These are phyloP conservation scores for Hyphodiscus hymeniophilus DNA, from an alignment of 495 filamentous ascomycete genomes.

Conservation along the genomic window DNA sequence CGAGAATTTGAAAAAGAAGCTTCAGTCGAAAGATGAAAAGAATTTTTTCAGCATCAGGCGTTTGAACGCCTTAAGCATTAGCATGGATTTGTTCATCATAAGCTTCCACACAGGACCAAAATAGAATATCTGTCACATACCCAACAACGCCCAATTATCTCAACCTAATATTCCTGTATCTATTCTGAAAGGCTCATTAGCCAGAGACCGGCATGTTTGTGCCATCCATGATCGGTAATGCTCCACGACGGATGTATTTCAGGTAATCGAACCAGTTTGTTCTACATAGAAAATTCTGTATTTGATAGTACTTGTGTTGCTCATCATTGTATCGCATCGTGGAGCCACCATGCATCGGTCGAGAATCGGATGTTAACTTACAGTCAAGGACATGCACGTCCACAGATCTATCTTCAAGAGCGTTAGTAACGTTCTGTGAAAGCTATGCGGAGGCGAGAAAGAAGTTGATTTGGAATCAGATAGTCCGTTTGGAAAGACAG, in stretches of 20 bases:
- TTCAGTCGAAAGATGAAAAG: conserved; percentile 31
- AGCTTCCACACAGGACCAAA: conserved; percentile 4
- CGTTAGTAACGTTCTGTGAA: conserved; percentile 4
- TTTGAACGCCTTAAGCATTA: conserved; percentile 24
- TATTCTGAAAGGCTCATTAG: conserved; percentile 1
- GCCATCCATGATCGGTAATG: background rate
- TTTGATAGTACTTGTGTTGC: conserved; percentile 25
- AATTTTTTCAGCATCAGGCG: conserved; percentile 23
- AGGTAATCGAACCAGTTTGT: conserved; percentile 26
- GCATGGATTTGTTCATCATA: conserved; percentile 28
- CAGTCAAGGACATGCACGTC: background rate
- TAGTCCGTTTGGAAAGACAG: conserved; percentile 29
- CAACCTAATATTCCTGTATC: background rate
- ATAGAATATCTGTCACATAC: background rate
- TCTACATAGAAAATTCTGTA: conserved; percentile 22
- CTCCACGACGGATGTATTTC: conserved; percentile 8
- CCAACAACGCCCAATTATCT: background rate
- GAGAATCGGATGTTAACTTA: conserved; percentile 5
- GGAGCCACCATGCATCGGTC: background rate
- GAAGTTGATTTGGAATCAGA: conserved; percentile 14
- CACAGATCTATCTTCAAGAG: conserved; percentile 2
- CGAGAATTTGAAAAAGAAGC: too few relatives aligned
- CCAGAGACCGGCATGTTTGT: background rate
- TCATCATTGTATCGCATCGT: conserved; percentile 21
- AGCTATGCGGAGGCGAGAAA: background rate